These are phyloP conservation scores for Fagus crenata DNA, from an alignment of 306 rosid genomes.

Conservation along the genomic window DNA sequence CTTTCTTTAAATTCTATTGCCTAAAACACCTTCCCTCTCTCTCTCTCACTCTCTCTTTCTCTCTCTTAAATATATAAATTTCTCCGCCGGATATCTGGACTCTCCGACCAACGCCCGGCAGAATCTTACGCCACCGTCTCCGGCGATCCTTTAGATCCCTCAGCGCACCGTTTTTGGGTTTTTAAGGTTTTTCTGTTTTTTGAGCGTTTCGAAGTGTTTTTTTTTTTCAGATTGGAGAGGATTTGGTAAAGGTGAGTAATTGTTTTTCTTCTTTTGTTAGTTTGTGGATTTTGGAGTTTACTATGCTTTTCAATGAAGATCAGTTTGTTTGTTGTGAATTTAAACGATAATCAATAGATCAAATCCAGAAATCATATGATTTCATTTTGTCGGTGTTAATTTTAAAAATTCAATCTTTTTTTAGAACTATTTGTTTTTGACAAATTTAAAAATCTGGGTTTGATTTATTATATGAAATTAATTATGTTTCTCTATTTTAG, in stretches of 20 bases:
- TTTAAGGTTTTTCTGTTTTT: conserved; percentile 18
- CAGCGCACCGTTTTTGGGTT: neutral
- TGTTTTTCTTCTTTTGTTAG: conserved; percentile 4
- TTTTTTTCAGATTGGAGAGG: conserved; percentile 6
- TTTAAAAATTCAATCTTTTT: neutral
- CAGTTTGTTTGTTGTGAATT: neutral
- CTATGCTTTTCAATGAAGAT: neutral
- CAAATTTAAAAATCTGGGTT: no score
- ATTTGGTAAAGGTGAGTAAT: conserved; percentile 32
- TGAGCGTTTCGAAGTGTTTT: conserved; percentile 15
- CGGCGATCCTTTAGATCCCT: conserved; percentile 6
- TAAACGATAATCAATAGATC: neutral
- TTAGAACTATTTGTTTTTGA: no score
- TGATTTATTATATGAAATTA: neutral
- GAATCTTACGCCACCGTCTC: neutral
- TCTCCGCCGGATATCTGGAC: conserved; percentile 28
- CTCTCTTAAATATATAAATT: conserved; percentile 11
- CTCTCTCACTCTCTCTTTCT: neutral
- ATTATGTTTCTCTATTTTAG: conserved; percentile 4
- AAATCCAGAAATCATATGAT: neutral
- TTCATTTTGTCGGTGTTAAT: conserved; percentile 3
- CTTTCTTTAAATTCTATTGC: conserved; percentile 20
- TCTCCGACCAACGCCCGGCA: conserved; percentile 28
- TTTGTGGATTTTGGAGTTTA: neutral
- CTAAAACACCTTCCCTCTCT: conserved; percentile 1